Evolutionary conservation across 768 basidiomycete genomes (phyloP), one percentile per base, ranked within the genome.

Genomic region (Pleurotus salmoneostramineus): DNA sequence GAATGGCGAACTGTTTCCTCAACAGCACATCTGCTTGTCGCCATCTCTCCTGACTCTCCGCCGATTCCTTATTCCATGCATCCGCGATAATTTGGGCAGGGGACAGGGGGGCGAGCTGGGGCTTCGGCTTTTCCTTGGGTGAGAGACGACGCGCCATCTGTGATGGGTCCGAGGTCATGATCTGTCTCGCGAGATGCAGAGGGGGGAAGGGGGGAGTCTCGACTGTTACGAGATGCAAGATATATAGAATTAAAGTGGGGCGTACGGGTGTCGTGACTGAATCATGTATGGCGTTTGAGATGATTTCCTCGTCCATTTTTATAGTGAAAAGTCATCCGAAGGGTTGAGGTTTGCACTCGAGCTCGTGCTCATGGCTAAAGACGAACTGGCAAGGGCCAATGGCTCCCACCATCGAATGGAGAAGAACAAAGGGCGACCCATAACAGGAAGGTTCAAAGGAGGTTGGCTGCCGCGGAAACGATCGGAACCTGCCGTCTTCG

Each of bases 21-120:
- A 55, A 43, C 40, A 55, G 42, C 37, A 43, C 34, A 33, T 82
- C 77, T 48, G 74, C 64, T 58, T 61, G 68, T 57, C 76, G 72
- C 88, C 88, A 90, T 61, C 70, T 74, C 55, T 81, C 78, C 67
- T 86, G 79, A 61, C 72, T 82, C 69, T 87, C 82, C 11, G 68
- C 58, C n/a, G 83, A 80, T 69, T 87, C 84, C 49, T 74, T 71
- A 65, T 77, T 81, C 88, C 88, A 89, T 56, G 83, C 84, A 43
- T 84, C 81, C 36, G 83, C 85, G 67, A 91, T 89, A 32, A 82
- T 78, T 61, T 84, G 82, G 3, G 83, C 81, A 37, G 83, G 83
- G 8, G 84, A 77, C 63, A 78, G 61, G 37, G 63, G 60, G 58
- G 71, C 63, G 56, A 68, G 72, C 44, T 72, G 62, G 36, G 66